These are phyloP conservation scores for Canavalia ensiformis DNA, from an alignment of 306 rosid genomes.

Conservation along the genomic window DNA sequence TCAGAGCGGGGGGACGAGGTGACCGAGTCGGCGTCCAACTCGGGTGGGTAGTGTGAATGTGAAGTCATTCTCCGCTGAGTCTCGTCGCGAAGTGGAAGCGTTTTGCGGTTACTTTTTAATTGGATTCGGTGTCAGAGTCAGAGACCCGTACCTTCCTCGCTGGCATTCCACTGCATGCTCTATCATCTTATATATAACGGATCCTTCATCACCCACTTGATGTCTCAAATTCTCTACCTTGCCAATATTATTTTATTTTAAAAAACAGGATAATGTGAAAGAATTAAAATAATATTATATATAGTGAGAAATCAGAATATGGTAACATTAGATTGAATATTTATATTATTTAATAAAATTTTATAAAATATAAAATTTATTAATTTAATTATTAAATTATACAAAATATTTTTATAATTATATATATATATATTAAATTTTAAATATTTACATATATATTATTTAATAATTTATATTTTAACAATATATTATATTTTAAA, in stretches of 20 bases:
- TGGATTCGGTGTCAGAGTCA: slow-evolving; percentile 24
- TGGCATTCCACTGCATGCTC: slow-evolving; percentile 26
- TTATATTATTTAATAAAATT: no score
- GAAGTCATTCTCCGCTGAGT: slow-evolving; percentile 61
- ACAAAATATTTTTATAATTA: no score
- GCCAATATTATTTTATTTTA: neutral
- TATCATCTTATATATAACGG: slow-evolving; percentile 35
- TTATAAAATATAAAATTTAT: no score
- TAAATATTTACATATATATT: no score
- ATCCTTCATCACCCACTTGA: slow-evolving; percentile 14
- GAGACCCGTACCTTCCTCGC: slow-evolving; percentile 27
- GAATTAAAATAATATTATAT: no score
- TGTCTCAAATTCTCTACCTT: neutral
- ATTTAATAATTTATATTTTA: no score
- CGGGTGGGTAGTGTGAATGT: slow-evolving; percentile 57
- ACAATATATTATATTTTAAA: no score
- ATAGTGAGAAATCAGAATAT: no score
- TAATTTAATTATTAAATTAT: no score
- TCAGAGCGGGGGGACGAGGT: slow-evolving; percentile 87
- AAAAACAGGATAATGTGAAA: no score
- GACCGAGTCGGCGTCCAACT: slow-evolving; percentile 74
- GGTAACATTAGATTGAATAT: no score
- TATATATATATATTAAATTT: no score
- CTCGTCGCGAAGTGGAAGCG: neutral
- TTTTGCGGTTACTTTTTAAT: neutral